phyloP scores from a whole-genome alignment of 2,329 filamentous ascomycete genomes.

The Mycosphaerella arachidis region DNA sequence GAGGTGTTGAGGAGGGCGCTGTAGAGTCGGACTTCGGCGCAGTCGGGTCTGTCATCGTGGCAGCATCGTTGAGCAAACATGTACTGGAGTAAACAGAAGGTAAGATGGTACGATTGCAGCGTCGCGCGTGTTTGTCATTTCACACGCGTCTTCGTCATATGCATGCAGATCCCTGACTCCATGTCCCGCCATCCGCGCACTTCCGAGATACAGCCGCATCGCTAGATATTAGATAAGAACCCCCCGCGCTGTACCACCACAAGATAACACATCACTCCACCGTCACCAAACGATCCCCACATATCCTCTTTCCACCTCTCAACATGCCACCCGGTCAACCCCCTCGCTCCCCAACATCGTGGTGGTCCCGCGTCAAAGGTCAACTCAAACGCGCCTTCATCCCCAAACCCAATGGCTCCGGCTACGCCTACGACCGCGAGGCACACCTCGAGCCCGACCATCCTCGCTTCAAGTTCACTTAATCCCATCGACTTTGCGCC shows the following conservation, averaged over 20 bases:
- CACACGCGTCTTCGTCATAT: background rate
- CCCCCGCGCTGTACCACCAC: constrained; percentile 1
- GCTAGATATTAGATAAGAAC: background rate
- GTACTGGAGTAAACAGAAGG: background rate
- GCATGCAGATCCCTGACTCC: too few species aligned
- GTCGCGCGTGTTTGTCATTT: background rate
- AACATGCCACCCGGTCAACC: constrained; percentile 5
- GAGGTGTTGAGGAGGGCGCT: constrained; percentile 21
- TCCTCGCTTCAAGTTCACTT: constrained; percentile 60
- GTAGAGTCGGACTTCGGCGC: constrained; percentile 7
- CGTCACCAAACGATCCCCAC: background rate
- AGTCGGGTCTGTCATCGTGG: constrained; percentile 5
- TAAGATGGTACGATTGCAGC: background rate
- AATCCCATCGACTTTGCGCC: constrained; percentile 64
- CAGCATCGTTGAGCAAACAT: background rate
- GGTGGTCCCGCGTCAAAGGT: constrained; percentile 7
- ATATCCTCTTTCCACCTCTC: background rate
- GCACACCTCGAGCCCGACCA: constrained; percentile 38
- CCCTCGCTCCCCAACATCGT: constrained; percentile 4
- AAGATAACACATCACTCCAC: background rate
- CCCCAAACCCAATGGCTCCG: constrained; percentile 7
- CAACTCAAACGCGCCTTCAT: constrained; percentile 19
- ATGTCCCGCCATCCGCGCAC: background rate
- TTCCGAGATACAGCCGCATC: background rate
- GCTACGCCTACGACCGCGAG: constrained; percentile 13